Percentiles rank a stretch among this genome's conserved stretches.
phyloP scores from a whole-genome alignment of 805 yeast genomes.

The Kodamaea neixiangensis region DNA sequence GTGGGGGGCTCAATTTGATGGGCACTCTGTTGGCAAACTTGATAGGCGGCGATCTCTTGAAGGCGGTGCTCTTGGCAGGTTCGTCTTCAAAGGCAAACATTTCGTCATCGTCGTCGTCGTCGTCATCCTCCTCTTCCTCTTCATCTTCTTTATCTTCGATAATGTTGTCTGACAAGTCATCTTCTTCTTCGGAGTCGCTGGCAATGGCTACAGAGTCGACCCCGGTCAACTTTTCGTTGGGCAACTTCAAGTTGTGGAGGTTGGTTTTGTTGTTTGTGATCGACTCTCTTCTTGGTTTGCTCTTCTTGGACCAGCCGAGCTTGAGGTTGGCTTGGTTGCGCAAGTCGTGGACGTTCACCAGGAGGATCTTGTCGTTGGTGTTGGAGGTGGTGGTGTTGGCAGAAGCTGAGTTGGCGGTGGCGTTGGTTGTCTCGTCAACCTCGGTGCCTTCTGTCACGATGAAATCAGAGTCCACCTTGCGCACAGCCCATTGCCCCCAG shows the following conservation, averaged over 20 bases:
- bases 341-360: slow-evolving; percentile 33
- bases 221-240: slow-evolving; percentile 23
- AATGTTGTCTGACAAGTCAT: slow-evolving; percentile 28
- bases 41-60: slow-evolving; percentile 34
- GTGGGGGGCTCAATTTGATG: slow-evolving; percentile 40
- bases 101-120: slow-evolving; percentile 21
- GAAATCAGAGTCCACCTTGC: slow-evolving; percentile 48
- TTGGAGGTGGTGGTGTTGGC: background rate
- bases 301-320: slow-evolving; percentile 43
- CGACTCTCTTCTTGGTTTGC: slow-evolving; percentile 47
- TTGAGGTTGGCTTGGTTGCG: slow-evolving; percentile 35
- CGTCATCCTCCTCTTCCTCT: slow-evolving; percentile 29
- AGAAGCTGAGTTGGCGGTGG: too few species aligned
- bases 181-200: slow-evolving; percentile 35
- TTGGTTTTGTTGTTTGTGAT: slow-evolving; percentile 49
- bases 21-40: slow-evolving; percentile 47
- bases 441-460: slow-evolving; percentile 50
- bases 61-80: slow-evolving; percentile 11
- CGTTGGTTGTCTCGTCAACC: background rate
- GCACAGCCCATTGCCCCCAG: slow-evolving; percentile 97
- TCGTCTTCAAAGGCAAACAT: slow-evolving; percentile 32
- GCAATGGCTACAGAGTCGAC: slow-evolving; percentile 23
- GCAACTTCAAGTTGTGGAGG: slow-evolving; percentile 48
- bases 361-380: slow-evolving; percentile 7
- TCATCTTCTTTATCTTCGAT: slow-evolving; percentile 33